Conservation (phyloP, 805 yeast genomes). For the Starmerella sirachaensis region DNA sequence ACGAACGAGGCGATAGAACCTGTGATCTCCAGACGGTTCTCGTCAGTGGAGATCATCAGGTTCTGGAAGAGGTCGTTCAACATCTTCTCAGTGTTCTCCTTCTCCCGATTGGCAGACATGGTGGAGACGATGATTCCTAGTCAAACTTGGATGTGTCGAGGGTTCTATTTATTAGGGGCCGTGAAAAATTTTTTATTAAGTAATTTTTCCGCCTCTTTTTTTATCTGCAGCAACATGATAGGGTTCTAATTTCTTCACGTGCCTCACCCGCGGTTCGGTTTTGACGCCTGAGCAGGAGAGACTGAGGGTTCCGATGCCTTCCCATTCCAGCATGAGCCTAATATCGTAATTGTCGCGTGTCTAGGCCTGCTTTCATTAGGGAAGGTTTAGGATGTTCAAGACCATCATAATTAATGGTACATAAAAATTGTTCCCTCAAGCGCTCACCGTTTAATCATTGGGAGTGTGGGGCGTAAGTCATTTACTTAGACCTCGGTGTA, state of each 20-base stretch:
- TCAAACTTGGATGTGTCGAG: background rate
- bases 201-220: slow-evolving; percentile 2
- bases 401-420: too few species aligned
- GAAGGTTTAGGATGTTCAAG: too few species aligned
- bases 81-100: slow-evolving; percentile 42
- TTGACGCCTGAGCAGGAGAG: background rate
- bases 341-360: too few species aligned
- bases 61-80: slow-evolving; percentile 87
- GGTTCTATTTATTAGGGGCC: background rate
- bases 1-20: slow-evolving; percentile 82
- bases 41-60: slow-evolving; percentile 74
- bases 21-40: slow-evolving; percentile 76
- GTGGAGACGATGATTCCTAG: slow-evolving; percentile 6
- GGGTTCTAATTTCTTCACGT: slow-evolving; percentile 2
- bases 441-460: too few species aligned
- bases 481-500: too few species aligned
- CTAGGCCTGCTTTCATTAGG: too few species aligned
- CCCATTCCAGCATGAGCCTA: too few species aligned
- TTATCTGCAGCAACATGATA: slow-evolving; percentile 3
- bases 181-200: slow-evolving; percentile 6
- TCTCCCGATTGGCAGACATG: slow-evolving; percentile 25
- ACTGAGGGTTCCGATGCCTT: too few species aligned
- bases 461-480: too few species aligned
- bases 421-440: too few species aligned
- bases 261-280: background rate